A percentile compares a stretch with the other conserved stretches of the same genome.
Evolutionary conservation across 768 basidiomycete genomes (phyloP).

Genomic region (Ramaria sp.): DNA sequence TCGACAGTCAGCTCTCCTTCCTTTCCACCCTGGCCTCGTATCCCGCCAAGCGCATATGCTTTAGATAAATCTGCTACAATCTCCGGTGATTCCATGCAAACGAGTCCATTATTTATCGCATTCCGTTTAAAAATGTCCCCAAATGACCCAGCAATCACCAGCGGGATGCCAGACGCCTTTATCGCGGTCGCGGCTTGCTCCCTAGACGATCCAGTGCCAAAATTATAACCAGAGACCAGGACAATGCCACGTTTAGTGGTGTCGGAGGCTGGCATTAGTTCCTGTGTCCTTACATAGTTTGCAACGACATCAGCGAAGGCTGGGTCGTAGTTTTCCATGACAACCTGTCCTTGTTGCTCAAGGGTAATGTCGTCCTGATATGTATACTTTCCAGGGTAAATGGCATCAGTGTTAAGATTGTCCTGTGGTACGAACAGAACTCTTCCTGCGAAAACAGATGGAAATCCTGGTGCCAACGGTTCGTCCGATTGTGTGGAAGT

Average conservation of each 20-base stretch:
- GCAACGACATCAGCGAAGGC: slow-evolving; percentile 66
- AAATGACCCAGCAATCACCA: slow-evolving; percentile 96
- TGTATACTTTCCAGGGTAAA: slow-evolving; percentile 98
- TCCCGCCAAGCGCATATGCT: slow-evolving; percentile 59
- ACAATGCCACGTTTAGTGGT: slow-evolving; percentile 50
- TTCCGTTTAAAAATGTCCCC: slow-evolving; percentile 99
- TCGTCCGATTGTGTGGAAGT: slow-evolving; percentile 32
- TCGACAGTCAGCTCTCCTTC: slow-evolving; percentile 77
- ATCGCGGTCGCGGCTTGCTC: slow-evolving; percentile 98
- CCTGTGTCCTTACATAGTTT: slow-evolving; percentile 26
- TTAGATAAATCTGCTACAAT: slow-evolving; percentile 77
- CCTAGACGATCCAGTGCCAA: slow-evolving; percentile 95
- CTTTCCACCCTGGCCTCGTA: slow-evolving; percentile 66
- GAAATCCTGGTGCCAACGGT: slow-evolving; percentile 73
- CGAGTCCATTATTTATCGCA: slow-evolving; percentile 95
- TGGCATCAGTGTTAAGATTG: slow-evolving; percentile 95
- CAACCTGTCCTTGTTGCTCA: slow-evolving; percentile 85
- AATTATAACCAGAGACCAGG: slow-evolving; percentile 92
- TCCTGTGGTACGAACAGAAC: slow-evolving; percentile 94
- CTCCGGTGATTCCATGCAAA: slow-evolving; percentile 88
- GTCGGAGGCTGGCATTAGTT: slow-evolving; percentile 15
- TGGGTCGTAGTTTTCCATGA: slow-evolving; percentile 99
- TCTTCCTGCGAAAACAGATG: slow-evolving; percentile 67
- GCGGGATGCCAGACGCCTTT: slow-evolving; percentile 83
- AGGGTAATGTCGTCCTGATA: slow-evolving; percentile 99